Evolutionary conservation across 2,329 filamentous ascomycete species (phyloP).

Genomic region (Alternaria gaisen): DNA sequence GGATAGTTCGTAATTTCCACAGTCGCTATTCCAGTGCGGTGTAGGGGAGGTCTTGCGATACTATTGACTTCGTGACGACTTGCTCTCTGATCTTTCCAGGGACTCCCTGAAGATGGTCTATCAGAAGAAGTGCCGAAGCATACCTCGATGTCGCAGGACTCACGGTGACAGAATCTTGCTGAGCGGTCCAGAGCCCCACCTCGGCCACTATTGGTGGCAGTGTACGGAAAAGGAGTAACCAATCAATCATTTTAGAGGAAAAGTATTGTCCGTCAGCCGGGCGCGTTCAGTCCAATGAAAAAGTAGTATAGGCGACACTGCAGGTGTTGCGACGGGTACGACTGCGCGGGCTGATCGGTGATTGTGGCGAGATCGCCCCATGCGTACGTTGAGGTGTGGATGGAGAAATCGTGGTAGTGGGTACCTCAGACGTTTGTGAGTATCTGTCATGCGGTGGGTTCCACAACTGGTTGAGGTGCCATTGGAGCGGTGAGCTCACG

Average conservation of each 20-base stretch:
- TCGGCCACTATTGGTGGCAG: slow-evolving; percentile 7
- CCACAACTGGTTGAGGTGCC: slow-evolving; percentile 1
- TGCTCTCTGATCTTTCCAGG: neutral
- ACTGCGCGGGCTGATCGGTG: slow-evolving; percentile 17
- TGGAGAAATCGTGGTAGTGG: slow-evolving; percentile 6
- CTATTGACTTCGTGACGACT: neutral
- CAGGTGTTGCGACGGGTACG: slow-evolving; percentile 21
- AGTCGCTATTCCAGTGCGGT: neutral
- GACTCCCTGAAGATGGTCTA: neutral
- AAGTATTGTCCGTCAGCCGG: slow-evolving; percentile 6
- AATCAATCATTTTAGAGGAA: slow-evolving; percentile 9
- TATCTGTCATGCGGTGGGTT: slow-evolving; percentile 16
- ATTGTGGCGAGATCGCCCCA: slow-evolving; percentile 16
- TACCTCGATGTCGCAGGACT: slow-evolving; percentile 6
- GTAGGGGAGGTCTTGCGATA: slow-evolving; percentile 1
- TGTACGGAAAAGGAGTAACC: slow-evolving; percentile 12
- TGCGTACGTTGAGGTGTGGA: slow-evolving; percentile 14
- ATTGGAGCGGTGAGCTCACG: slow-evolving; percentile 14
- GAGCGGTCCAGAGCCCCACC: neutral
- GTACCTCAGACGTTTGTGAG: slow-evolving; percentile 7
- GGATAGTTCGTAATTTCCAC: slow-evolving; percentile 7
- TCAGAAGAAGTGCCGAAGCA: slow-evolving; percentile 1
- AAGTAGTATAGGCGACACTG: slow-evolving; percentile 14
- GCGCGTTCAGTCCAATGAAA: slow-evolving; percentile 11
- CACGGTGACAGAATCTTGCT: slow-evolving; percentile 8